Evolutionary conservation across 768 basidiomycete species (phyloP).

Genomic region (Calocera cornea): DNA sequence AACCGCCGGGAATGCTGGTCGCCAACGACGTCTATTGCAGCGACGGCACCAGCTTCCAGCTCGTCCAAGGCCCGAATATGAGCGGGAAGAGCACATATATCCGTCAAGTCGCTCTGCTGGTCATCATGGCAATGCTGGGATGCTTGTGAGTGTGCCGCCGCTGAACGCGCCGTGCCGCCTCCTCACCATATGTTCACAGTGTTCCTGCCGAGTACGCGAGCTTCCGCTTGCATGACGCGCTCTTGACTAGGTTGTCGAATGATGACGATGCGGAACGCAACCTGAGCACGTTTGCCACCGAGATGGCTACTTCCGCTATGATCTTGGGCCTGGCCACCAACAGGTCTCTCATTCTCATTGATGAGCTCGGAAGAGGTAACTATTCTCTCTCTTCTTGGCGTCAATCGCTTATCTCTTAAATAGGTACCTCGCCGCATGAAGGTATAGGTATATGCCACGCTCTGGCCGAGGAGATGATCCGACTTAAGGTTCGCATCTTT

Average conservation of each 20-base stretch:
- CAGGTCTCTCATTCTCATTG: slow-evolving; percentile 66
- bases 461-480: slow-evolving; percentile 36
- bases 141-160: slow-evolving; percentile 40
- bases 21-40: slow-evolving; percentile 87
- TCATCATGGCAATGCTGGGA: slow-evolving; percentile 78
- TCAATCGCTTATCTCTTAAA: slow-evolving; percentile 36
- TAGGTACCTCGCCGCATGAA: slow-evolving; percentile 42
- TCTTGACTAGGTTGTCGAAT: slow-evolving; percentile 81
- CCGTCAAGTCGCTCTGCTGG: slow-evolving; percentile 69
- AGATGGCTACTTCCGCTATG: slow-evolving; percentile 88
- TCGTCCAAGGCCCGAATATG: slow-evolving; percentile 65
- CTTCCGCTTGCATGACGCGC: slow-evolving; percentile 69
- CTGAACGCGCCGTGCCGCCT: neutral
- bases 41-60: slow-evolving; percentile 72
- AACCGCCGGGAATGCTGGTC: slow-evolving; percentile 54
- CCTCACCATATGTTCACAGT: slow-evolving; percentile 14
- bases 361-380: slow-evolving; percentile 89
- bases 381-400: slow-evolving; percentile 42
- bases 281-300: slow-evolving; percentile 86
- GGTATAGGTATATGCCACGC: slow-evolving; percentile 30
- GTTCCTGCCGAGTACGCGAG: slow-evolving; percentile 91
- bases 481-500: slow-evolving; percentile 35
- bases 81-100: slow-evolving; percentile 87
- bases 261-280: slow-evolving; percentile 85
- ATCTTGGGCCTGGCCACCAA: slow-evolving; percentile 66